These are phyloP conservation scores for Powellomyces hirtus DNA, from an alignment of 192 early-diverging fungal species.

Conservation along the genomic window DNA sequence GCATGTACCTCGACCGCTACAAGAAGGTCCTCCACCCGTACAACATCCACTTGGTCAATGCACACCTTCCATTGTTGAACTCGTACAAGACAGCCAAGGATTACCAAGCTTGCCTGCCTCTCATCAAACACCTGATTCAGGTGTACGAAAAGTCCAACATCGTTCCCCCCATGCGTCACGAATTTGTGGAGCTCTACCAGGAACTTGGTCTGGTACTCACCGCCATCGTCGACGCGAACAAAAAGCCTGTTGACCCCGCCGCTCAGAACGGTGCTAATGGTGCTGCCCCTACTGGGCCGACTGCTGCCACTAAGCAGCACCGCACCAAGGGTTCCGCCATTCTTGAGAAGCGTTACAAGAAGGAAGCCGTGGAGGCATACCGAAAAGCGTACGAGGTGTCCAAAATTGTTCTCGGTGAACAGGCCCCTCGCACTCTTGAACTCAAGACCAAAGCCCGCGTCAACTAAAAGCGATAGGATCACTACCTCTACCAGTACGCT, in stretches of 20 bases:
- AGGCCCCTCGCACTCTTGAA: slow-evolving; percentile 11
- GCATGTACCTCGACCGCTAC: slow-evolving; percentile 49
- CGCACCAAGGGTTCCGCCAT: slow-evolving; percentile 8
- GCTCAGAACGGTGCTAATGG: not conserved
- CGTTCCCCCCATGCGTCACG: slow-evolving; percentile 53
- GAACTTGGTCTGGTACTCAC: slow-evolving; percentile 49
- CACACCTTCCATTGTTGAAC: slow-evolving; percentile 45
- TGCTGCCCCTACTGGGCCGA: not conserved
- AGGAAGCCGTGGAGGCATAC: slow-evolving; percentile 22
- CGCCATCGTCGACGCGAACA: slow-evolving; percentile 14
- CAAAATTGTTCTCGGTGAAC: slow-evolving; percentile 8
- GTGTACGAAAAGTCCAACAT: slow-evolving; percentile 49
- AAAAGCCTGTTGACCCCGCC: not conserved
- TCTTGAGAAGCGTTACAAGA: slow-evolving; percentile 16
- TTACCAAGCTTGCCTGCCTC: slow-evolving; percentile 35
- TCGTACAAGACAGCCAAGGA: slow-evolving; percentile 27
- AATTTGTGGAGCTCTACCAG: slow-evolving; percentile 58
- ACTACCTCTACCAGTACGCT: no score
- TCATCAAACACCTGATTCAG: slow-evolving; percentile 42
- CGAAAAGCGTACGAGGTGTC: slow-evolving; percentile 23
- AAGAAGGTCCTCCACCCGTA: slow-evolving; percentile 52
- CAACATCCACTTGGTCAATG: slow-evolving; percentile 51
- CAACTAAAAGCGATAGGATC: no score
- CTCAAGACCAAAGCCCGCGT: slow-evolving; percentile 13
- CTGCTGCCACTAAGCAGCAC: not conserved